Base-by-base conservation (phyloP, 371 early-diverging fungal genomes). In the Mortierella sp. region DNA sequence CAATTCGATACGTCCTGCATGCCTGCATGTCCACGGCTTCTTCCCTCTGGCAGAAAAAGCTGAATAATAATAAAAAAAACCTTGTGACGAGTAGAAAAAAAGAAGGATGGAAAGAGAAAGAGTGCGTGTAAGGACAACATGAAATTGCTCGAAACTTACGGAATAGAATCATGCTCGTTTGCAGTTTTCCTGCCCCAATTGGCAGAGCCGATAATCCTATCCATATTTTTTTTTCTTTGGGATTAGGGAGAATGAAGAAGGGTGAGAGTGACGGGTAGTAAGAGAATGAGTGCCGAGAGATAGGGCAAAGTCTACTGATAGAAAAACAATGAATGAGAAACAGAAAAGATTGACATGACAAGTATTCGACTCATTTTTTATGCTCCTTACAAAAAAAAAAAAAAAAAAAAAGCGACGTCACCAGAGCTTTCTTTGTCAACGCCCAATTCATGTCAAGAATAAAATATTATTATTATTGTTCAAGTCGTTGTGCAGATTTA, bases 121-220 rank as follows among this genome's bases (percentile, higher is more conserved):
- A 55, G 11, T 22, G 57, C 4, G 21, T 55, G 3, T 9, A 15
- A 24, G 28, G 28, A 2, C 28, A 28, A 24, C 8, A 3, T 24
- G 24, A 28, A 55, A 55, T 21, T 16, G 41, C 28, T 19, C 21
- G 33, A 11, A 10, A 77, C 72, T 57, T 67, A 69, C 69, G 67
- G 71, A 50, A 40, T 73, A 40, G 72, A 67, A 58, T 72, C 72
- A 53, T 65, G 21, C 58, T 77, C 77, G 16, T 71, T 72, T 64
- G 24, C 63, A 10, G 72, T 11, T 61, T 77, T 77, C 59, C 72
- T 77, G 69, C 72, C 77, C 77, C 77, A 77, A 59, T 38, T 58
- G 52, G 67, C 63, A 55, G 43, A 22, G 58, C 63, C 62, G 57
- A 67, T 63, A 33, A 67, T 65, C 43, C 58, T 65, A 16, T 77